phyloP scores from a whole-genome alignment of 2,329 filamentous ascomycete species.

The Intubia oerlemansii region DNA sequence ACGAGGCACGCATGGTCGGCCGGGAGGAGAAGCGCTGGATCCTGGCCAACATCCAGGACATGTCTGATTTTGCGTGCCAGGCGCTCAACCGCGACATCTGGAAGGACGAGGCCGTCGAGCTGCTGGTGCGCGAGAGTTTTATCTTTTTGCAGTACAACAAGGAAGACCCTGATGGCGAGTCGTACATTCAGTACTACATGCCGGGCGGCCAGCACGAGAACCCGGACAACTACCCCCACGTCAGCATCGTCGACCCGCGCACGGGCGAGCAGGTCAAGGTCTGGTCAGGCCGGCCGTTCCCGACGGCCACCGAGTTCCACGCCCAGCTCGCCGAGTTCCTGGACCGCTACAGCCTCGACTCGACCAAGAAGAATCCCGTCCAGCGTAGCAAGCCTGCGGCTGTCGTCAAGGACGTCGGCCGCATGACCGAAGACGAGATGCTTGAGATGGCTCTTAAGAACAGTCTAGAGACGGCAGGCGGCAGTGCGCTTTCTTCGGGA shows the following conservation, averaged over 20 bases:
- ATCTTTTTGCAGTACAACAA: conserved; percentile 91
- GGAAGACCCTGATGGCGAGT: conserved; percentile 52
- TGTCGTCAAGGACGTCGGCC: conserved; percentile 48
- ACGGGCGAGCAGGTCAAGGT: conserved; percentile 95
- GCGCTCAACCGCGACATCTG: conserved; percentile 85
- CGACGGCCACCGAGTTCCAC: conserved; percentile 53
- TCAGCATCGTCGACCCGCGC: conserved; percentile 83
- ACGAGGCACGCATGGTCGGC: conserved; percentile 63
- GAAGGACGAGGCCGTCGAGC: conserved; percentile 64
- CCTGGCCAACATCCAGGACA: conserved; percentile 85
- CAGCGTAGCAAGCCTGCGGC: conserved; percentile 53
- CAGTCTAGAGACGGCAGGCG: conserved; percentile 39
- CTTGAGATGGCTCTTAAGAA: conserved; percentile 82
- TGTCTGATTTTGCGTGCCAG: conserved; percentile 86
- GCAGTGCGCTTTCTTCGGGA: background rate
- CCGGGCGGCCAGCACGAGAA: conserved; percentile 46
- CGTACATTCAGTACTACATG: conserved; percentile 87
- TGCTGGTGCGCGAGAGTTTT: conserved; percentile 79
- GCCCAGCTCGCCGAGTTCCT: conserved; percentile 88
- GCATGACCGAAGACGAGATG: conserved; percentile 96
- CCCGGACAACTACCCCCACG: conserved; percentile 82
- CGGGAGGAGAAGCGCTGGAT: conserved; percentile 88
- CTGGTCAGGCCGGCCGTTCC: conserved; percentile 72
- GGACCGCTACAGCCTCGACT: conserved; percentile 83
- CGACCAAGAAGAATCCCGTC: conserved; percentile 82